Evolutionary conservation across 768 basidiomycete genomes (phyloP).

Genomic region (Lanmaoa rubissima): DNA sequence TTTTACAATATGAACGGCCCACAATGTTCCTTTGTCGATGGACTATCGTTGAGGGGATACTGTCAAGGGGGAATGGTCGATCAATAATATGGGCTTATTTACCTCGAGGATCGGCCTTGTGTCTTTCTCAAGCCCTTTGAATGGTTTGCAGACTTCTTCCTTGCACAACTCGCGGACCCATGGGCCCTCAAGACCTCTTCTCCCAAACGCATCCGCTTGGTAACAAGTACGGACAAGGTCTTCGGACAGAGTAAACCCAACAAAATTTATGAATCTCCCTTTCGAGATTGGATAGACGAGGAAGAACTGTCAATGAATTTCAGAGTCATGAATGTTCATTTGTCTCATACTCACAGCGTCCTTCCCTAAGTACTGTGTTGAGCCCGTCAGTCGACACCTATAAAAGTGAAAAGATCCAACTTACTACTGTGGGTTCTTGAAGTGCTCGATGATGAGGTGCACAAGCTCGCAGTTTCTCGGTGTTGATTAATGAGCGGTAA

Average conservation of each 20-base stretch:
- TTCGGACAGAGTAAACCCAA: constrained; percentile 50
- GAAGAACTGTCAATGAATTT: constrained; percentile 43
- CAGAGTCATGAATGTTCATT: neutral
- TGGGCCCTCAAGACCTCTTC: constrained; percentile 28
- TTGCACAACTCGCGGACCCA: constrained; percentile 50
- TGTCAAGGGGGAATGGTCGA: constrained; percentile 1
- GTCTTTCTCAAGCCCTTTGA: constrained; percentile 58
- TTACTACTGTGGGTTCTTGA: constrained; percentile 48
- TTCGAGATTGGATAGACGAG: constrained; percentile 61
- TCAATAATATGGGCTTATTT: constrained; percentile 8
- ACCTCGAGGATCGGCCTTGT: constrained; percentile 57
- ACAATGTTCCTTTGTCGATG: constrained; percentile 49
- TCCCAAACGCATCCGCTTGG: constrained; percentile 11
- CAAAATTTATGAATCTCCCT: constrained; percentile 61
- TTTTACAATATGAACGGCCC: constrained; percentile 62
- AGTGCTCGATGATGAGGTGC: constrained; percentile 49
- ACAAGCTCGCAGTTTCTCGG: constrained; percentile 42
- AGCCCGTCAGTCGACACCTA: neutral
- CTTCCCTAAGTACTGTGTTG: constrained; percentile 54
- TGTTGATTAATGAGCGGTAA: constrained; percentile 59
- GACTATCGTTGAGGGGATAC: constrained; percentile 37
- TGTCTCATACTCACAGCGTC: constrained; percentile 36
- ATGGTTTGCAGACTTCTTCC: constrained; percentile 45
- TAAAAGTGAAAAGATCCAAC: constrained; percentile 6
- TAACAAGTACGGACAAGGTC: constrained; percentile 52